phyloP scores from a whole-genome alignment of 768 basidiomycete species.

The Termitomyces sp. region DNA sequence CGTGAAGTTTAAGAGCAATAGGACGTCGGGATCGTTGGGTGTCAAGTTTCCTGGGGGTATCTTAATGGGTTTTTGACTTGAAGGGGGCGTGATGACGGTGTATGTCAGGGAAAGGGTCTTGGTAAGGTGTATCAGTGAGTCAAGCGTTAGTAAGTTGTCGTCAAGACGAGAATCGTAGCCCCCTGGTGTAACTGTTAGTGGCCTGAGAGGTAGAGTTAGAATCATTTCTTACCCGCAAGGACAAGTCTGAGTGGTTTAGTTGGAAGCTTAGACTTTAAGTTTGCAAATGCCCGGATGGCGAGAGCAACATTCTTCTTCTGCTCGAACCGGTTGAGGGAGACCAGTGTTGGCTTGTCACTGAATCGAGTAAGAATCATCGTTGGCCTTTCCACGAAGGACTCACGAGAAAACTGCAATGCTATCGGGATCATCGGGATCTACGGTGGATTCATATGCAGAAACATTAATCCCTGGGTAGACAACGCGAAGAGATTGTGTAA shows the following conservation, averaged over 20 bases:
- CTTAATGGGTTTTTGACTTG: conserved; percentile 30
- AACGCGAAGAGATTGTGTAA: conserved; percentile 60
- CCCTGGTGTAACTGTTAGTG: conserved; percentile 38
- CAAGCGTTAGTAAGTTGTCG: conserved; percentile 77
- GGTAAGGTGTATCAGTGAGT: conserved; percentile 55
- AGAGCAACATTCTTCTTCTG: conserved; percentile 88
- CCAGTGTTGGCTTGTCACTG: conserved; percentile 65
- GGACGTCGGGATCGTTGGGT: conserved; percentile 49
- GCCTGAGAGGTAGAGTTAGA: neutral
- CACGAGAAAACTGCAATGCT: conserved; percentile 56
- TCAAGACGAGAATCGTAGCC: conserved; percentile 87
- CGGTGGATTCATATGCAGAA: conserved; percentile 55
- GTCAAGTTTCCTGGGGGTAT: conserved; percentile 39
- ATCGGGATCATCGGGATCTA: conserved; percentile 43
- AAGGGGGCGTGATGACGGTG: conserved; percentile 46
- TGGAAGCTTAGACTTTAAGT: conserved; percentile 32
- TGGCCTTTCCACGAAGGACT: conserved; percentile 20
- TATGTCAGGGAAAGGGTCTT: conserved; percentile 54
- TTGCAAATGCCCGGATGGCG: conserved; percentile 76
- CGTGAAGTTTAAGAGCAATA: conserved; percentile 92
- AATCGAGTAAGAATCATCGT: neutral
- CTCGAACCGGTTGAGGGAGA: conserved; percentile 95
- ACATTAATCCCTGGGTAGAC: conserved; percentile 96
- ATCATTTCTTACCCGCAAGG: conserved; percentile 56
- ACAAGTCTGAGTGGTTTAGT: conserved; percentile 59